Conservation (phyloP, 2,329 filamentous ascomycete species). For the Cryoendolithus antarcticus region DNA sequence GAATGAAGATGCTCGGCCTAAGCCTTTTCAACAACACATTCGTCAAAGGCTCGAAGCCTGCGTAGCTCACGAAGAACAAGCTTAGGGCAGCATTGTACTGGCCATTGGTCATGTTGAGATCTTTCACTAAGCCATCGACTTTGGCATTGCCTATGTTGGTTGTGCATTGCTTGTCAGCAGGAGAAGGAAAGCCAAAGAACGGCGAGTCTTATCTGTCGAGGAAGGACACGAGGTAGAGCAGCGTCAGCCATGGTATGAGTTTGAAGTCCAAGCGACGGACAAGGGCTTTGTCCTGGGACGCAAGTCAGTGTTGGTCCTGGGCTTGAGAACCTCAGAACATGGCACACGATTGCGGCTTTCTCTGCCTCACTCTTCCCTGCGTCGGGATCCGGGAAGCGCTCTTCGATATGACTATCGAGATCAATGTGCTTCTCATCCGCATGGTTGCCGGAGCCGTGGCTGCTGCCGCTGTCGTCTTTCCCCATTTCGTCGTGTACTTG, state of each 20-base stretch:
- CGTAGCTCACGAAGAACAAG: slow-evolving; percentile 81
- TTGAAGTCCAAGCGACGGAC: slow-evolving; percentile 41
- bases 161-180: too few relatives aligned
- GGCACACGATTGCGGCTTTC: slow-evolving; percentile 7
- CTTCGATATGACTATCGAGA: too few relatives aligned
- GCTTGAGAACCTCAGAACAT: neutral
- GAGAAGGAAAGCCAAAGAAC: too few relatives aligned
- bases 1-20: slow-evolving; percentile 59
- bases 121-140: slow-evolving; percentile 41
- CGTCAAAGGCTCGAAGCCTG: slow-evolving; percentile 64
- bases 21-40: slow-evolving; percentile 68
- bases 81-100: slow-evolving; percentile 66
- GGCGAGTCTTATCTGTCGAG: slow-evolving; percentile 30
- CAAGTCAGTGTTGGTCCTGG: neutral
- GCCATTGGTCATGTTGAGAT: slow-evolving; percentile 49
- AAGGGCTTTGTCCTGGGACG: slow-evolving; percentile 36
- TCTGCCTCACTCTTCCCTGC: slow-evolving; percentile 9
- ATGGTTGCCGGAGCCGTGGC: neutral
- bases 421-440: neutral
- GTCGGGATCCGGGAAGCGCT: slow-evolving; percentile 7
- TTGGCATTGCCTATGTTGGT: slow-evolving; percentile 46
- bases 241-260: slow-evolving; percentile 40
- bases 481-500: neutral
- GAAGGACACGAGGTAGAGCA: slow-evolving; percentile 47
- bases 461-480: slow-evolving; percentile 1